Conservation (phyloP, 2,329 filamentous ascomycete genomes). For the Penicillium brasilianum region DNA sequence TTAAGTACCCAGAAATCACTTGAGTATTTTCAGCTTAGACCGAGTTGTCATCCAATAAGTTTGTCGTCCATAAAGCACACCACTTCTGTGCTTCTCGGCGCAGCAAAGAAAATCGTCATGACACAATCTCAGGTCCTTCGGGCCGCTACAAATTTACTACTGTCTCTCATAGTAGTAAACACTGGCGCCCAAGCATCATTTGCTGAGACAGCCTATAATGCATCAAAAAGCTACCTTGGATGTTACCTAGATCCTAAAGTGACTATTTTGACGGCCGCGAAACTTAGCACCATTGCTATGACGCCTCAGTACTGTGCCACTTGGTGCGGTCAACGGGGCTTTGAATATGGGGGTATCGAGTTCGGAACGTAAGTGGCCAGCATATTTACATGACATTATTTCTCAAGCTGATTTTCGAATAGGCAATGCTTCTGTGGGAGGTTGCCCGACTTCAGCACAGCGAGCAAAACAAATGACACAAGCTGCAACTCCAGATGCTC, state of each 20-base stretch:
- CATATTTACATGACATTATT: background rate
- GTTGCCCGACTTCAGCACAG: background rate
- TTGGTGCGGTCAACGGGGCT: constrained; percentile 12
- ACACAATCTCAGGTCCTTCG: background rate
- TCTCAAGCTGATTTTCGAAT: background rate
- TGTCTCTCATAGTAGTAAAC: background rate
- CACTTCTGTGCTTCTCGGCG: background rate
- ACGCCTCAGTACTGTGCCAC: constrained; percentile 15
- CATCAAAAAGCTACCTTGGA: constrained; percentile 10
- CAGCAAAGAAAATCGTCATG: background rate
- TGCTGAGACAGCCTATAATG: background rate
- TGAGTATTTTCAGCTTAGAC: too few species aligned
- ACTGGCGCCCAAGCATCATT: background rate
- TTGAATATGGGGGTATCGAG: constrained; percentile 11
- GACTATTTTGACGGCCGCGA: constrained; percentile 12
- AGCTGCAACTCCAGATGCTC: constrained; percentile 11
- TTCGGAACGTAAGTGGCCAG: constrained; percentile 8
- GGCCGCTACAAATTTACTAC: background rate
- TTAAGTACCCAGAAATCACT: background rate
- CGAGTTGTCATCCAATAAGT: background rate
- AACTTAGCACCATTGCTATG: constrained; percentile 13
- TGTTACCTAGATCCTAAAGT: constrained; percentile 14
- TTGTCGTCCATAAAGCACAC: background rate
- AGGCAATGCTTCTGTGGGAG: constrained; percentile 6
- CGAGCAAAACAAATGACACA: constrained; percentile 10